A percentile compares a stretch with the other conserved stretches of the same genome.
phyloP scores from a whole-genome alignment of 371 early-diverging fungal species.

The Phascolomyces articulosus region DNA sequence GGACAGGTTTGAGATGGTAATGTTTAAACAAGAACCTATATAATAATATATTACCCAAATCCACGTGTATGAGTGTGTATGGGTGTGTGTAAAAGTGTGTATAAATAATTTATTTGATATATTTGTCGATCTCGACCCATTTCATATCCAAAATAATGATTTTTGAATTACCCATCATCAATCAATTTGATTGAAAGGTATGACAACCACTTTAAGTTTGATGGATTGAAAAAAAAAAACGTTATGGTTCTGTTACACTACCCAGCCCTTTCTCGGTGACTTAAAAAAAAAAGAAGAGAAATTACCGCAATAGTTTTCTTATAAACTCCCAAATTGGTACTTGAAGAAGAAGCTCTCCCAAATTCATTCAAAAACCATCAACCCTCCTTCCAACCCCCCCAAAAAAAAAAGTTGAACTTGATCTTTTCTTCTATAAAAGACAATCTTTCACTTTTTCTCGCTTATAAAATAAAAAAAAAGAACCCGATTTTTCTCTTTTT shows the following conservation, averaged over 20 bases:
- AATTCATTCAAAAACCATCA: constrained; percentile 11
- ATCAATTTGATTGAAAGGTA: too few relatives aligned
- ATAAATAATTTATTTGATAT: too few relatives aligned
- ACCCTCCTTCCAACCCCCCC: not conserved
- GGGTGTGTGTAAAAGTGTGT: too few relatives aligned
- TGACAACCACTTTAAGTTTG: too few relatives aligned
- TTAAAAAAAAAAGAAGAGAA: too few relatives aligned
- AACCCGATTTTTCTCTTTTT: not conserved
- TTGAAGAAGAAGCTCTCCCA: too few relatives aligned
- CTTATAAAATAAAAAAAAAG: not conserved
- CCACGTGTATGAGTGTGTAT: constrained; percentile 10
- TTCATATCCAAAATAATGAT: too few relatives aligned
- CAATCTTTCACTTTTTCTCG: not conserved
- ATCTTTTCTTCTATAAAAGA: constrained; percentile 6
- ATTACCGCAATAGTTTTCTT: too few relatives aligned
- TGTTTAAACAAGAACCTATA: not conserved
- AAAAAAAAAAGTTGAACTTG: not conserved
- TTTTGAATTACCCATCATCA: too few relatives aligned
- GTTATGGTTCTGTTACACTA: too few relatives aligned
- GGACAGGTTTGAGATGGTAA: constrained; percentile 9
- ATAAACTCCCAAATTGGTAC: too few relatives aligned
- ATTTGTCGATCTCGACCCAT: constrained; percentile 16
- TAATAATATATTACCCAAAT: constrained; percentile 4
- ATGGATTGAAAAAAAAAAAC: too few relatives aligned
- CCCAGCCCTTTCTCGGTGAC: constrained; percentile 6